Conservation (phyloP, 2,329 filamentous ascomycete genomes). For the Aspergillus fischeri region DNA sequence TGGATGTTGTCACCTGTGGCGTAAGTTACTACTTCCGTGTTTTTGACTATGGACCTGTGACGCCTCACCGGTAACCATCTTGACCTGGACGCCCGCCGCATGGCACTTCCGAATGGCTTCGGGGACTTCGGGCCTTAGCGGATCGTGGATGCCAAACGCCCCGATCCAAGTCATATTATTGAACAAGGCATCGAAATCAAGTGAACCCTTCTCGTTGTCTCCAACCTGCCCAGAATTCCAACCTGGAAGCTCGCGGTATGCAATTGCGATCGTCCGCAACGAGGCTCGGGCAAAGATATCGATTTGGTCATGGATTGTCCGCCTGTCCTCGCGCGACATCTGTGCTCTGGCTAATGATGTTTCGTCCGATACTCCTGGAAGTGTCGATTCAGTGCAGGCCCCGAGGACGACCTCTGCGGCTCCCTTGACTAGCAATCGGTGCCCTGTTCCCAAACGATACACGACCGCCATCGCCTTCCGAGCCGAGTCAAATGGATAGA, state of each 20-base stretch:
- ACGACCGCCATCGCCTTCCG: conserved; percentile 62
- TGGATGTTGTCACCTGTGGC: conserved; percentile 56
- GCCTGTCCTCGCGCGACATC: conserved; percentile 13
- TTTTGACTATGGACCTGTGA: too few relatives aligned
- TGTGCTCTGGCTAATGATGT: too few relatives aligned
- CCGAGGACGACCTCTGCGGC: conserved; percentile 45
- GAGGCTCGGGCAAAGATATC: conserved; percentile 50
- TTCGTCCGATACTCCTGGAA: too few relatives aligned
- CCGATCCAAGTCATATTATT: conserved; percentile 69
- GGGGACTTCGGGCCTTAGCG: conserved; percentile 63
- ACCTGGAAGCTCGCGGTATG: conserved; percentile 67
- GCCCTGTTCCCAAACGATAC: conserved; percentile 35
- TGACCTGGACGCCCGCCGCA: conserved; percentile 66
- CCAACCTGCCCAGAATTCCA: conserved; percentile 60
- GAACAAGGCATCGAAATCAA: conserved; percentile 65
- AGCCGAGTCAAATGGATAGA: conserved; percentile 71
- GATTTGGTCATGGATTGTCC: conserved; percentile 32
- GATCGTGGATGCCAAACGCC: conserved; percentile 73
- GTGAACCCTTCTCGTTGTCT: conserved; percentile 60
- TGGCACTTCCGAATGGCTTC: conserved; percentile 65
- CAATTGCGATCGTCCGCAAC: conserved; percentile 69
- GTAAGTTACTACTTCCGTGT: too few relatives aligned
- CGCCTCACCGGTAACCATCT: conserved; percentile 61
- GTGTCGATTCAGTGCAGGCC: conserved; percentile 13
- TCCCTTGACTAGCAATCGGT: conserved; percentile 47